Evolutionary conservation across 805 yeast genomes (phyloP).

Genomic region (Candida parachauliodes): DNA sequence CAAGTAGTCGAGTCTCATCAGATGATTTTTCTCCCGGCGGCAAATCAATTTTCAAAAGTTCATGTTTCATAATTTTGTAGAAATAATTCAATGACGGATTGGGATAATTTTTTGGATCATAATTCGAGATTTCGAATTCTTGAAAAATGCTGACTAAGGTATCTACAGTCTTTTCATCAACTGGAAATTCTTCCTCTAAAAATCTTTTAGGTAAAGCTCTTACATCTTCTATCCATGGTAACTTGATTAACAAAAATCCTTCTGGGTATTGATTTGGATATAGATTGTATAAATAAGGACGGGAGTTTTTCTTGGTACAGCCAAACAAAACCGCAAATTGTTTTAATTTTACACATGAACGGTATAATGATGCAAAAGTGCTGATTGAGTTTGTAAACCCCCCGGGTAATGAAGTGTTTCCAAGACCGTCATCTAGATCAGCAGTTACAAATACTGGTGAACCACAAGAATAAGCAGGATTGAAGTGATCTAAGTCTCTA

Average conservation of each 20-base stretch:
- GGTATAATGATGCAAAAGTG: conserved; percentile 66
- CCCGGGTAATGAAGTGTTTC: conserved; percentile 23
- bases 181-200: conserved; percentile 10
- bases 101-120: conserved; percentile 52
- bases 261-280: conserved; percentile 61
- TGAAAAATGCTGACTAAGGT: conserved; percentile 24
- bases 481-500: conserved; percentile 42
- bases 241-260: conserved; percentile 65
- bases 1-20: conserved; percentile 2
- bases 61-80: conserved; percentile 59
- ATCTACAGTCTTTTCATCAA: conserved; percentile 13
- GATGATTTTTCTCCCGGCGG: conserved; percentile 12
- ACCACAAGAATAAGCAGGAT: conserved; percentile 49
- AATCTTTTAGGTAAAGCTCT: conserved; percentile 54
- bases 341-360: conserved; percentile 47
- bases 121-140: conserved; percentile 45
- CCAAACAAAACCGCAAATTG: conserved; percentile 76
- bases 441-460: conserved; percentile 67
- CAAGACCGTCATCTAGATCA: conserved; percentile 43
- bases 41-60: conserved; percentile 49
- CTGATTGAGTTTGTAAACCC: conserved; percentile 58
- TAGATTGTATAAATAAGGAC: conserved; percentile 57
- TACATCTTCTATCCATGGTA: conserved; percentile 77
- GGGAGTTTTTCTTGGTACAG: conserved; percentile 46
- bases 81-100: conserved; percentile 72